phyloP scores from a whole-genome alignment of 768 basidiomycete genomes.

The Lentinula aciculospora region DNA sequence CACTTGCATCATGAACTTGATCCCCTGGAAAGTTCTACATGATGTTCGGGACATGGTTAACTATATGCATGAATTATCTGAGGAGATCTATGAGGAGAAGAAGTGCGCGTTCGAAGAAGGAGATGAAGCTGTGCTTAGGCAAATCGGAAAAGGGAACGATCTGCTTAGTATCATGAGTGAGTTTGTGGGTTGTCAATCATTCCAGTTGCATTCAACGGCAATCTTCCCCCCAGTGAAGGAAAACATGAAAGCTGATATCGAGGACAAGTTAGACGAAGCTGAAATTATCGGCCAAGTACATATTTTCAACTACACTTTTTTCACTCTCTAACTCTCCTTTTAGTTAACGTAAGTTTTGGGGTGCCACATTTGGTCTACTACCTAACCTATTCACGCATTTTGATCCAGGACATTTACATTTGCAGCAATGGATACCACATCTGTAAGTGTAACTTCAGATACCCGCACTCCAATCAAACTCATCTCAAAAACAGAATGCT shows the following conservation, averaged over 20 bases:
- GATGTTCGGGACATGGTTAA: constrained; percentile 26
- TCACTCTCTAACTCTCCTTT: no score
- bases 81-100: constrained; percentile 31
- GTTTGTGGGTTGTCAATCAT: constrained; percentile 8
- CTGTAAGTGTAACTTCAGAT: constrained; percentile 13
- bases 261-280: constrained; percentile 18
- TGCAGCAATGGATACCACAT: constrained; percentile 41
- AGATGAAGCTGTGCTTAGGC: constrained; percentile 24
- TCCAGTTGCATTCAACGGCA: background rate
- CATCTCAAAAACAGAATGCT: constrained; percentile 12
- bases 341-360: no score
- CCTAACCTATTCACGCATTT: no score
- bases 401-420: constrained; percentile 22
- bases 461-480: no score
- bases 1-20: constrained; percentile 23
- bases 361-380: no score
- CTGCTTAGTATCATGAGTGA: constrained; percentile 40
- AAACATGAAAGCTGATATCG: constrained; percentile 14
- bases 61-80: constrained; percentile 27
- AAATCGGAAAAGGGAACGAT: constrained; percentile 35
- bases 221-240: constrained; percentile 7
- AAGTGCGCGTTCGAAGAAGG: constrained; percentile 26
- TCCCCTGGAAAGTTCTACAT: constrained; percentile 27
- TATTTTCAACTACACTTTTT: no score
- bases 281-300: constrained; percentile 23